These are phyloP conservation scores for Ensete glaucum DNA, from an alignment of 176 grass and related monocot genomes.

Conservation along the genomic window DNA sequence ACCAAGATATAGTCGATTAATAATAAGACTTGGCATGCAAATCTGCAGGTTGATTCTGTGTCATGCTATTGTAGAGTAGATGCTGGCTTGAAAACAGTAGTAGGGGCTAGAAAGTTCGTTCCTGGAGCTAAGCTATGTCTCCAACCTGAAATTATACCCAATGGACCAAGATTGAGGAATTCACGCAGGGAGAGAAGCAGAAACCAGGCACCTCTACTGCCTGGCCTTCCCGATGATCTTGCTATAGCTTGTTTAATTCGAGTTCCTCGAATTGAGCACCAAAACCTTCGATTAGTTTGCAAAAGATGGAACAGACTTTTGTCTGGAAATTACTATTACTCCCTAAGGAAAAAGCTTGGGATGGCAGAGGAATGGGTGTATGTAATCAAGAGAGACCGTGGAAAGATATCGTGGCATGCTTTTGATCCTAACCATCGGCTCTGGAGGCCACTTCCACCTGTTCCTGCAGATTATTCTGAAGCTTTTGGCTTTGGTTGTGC, in stretches of 20 bases:
- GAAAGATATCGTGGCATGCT: constrained; percentile 89
- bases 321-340: constrained; percentile 87
- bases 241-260: constrained; percentile 84
- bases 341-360: constrained; percentile 65
- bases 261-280: constrained; percentile 61
- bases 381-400: constrained; percentile 74
- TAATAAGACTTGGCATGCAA: not conserved
- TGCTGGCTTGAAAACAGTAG: constrained; percentile 75
- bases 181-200: constrained; percentile 58
- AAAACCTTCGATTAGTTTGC: constrained; percentile 63
- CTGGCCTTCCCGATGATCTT: constrained; percentile 91
- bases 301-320: constrained; percentile 76
- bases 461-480: constrained; percentile 71
- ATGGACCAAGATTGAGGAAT: constrained; percentile 48
- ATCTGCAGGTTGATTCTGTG: constrained; percentile 69
- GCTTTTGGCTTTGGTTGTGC: constrained; percentile 85
- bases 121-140: constrained; percentile 83
- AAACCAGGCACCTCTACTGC: constrained; percentile 69
- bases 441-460: constrained; percentile 81
- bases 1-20: not conserved
- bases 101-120: constrained; percentile 78
- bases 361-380: constrained; percentile 95
- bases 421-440: constrained; percentile 76
- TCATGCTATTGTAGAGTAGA: constrained; percentile 92
- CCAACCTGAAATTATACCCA: constrained; percentile 92